Percentiles rank a stretch among this genome's conserved stretches.
phyloP scores from a whole-genome alignment of 2,329 filamentous ascomycete species.

The Aaosphaeria pasadenensis region DNA sequence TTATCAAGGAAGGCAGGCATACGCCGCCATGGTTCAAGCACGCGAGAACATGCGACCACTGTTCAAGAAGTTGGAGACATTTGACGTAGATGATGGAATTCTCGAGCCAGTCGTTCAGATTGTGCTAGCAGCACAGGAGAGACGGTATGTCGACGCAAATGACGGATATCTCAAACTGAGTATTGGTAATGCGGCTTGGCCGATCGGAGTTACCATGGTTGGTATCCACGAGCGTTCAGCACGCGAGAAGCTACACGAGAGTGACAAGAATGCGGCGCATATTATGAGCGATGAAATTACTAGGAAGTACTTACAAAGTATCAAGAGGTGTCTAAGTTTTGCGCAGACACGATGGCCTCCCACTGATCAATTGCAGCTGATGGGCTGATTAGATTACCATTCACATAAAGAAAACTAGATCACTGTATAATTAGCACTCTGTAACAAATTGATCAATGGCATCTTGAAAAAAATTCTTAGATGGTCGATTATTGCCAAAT shows the following conservation, averaged over 20 bases:
- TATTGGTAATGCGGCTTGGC: constrained; percentile 97
- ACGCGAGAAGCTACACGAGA: constrained; percentile 88
- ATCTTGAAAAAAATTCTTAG: too few species aligned
- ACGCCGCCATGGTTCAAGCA: constrained; percentile 81
- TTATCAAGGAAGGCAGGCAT: constrained; percentile 76
- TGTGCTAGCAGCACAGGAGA: constrained; percentile 82
- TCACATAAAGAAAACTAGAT: too few species aligned
- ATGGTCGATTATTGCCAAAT: too few species aligned
- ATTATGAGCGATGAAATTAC: constrained; percentile 97
- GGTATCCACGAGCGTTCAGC: constrained; percentile 97
- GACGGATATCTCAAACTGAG: constrained; percentile 89
- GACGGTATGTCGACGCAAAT: constrained; percentile 93
- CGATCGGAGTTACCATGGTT: constrained; percentile 99
- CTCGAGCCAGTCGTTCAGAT: constrained; percentile 86
- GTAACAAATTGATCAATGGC: too few species aligned
- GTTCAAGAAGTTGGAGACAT: constrained; percentile 84
- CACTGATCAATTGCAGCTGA: constrained; percentile 85
- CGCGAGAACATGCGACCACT: constrained; percentile 84
- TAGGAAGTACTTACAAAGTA: constrained; percentile 93
- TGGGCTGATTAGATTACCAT: constrained; percentile 60
- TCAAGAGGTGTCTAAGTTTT: constrained; percentile 95
- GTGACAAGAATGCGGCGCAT: constrained; percentile 74
- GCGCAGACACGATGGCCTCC: constrained; percentile 96
- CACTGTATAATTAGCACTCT: too few species aligned
- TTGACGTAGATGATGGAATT: constrained; percentile 73